phyloP scores from a whole-genome alignment of 768 basidiomycete genomes.

The Leccinum rimulosum region DNA sequence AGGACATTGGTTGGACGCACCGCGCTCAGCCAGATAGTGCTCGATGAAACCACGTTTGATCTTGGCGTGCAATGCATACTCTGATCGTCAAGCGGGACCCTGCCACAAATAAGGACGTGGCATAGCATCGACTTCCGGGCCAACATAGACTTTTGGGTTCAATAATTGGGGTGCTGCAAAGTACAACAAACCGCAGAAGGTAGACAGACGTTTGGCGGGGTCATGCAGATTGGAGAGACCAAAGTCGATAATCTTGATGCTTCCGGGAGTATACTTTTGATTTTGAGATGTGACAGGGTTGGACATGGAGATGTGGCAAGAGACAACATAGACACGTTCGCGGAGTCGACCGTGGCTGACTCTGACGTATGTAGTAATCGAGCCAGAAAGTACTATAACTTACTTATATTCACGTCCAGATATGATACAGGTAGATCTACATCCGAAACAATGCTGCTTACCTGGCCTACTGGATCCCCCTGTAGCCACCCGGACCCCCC shows the following conservation, averaged over 20 bases:
- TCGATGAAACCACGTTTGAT: slow-evolving; percentile 97
- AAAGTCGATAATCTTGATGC: slow-evolving; percentile 99
- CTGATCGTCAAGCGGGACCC: slow-evolving; percentile 98
- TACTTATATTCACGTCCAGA: no score
- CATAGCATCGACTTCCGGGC: slow-evolving; percentile 98
- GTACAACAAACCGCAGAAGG: slow-evolving; percentile 97
- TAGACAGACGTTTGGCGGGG: slow-evolving; percentile 76
- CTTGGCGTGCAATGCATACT: slow-evolving; percentile 98
- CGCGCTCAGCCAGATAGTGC: slow-evolving; percentile 96
- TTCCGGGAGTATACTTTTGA: slow-evolving; percentile 98
- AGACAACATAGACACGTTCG: no score
- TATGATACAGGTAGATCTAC: no score
- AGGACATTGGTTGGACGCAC: slow-evolving; percentile 43
- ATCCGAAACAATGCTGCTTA: no score
- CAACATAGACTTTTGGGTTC: slow-evolving; percentile 94
- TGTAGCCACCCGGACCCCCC: no score
- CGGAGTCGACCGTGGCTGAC: no score
- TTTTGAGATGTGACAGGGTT: slow-evolving; percentile 75
- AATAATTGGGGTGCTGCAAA: slow-evolving; percentile 98
- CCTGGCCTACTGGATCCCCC: no score
- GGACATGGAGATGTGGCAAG: neutral
- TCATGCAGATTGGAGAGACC: slow-evolving; percentile 95
- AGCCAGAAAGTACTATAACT: no score
- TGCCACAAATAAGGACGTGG: slow-evolving; percentile 96
- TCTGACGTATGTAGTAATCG: no score